Evolutionary conservation across 345 rosid genomes (phyloP).

Genomic region (Syzygium aqueum): DNA sequence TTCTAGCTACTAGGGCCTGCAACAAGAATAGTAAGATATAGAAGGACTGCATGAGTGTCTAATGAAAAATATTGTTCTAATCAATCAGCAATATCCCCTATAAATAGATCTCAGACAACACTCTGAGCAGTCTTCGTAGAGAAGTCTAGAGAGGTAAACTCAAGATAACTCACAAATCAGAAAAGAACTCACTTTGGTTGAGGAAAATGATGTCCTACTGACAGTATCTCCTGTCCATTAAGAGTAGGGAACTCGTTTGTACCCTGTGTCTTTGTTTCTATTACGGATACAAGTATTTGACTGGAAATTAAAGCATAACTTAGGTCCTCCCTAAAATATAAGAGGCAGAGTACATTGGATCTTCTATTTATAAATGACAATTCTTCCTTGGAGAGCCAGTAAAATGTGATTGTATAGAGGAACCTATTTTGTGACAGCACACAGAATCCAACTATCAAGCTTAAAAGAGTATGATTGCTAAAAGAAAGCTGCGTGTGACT

Average conservation of each 20-base stretch:
- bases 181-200: neutral
- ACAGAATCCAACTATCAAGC: neutral
- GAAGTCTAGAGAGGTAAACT: neutral
- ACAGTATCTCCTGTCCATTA: neutral
- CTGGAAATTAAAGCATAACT: neutral
- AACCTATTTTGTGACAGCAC: neutral
- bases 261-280: neutral
- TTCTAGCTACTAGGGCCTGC: constrained; percentile 91
- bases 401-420: neutral
- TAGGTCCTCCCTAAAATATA: neutral
- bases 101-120: neutral
- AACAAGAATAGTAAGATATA: constrained; percentile 1
- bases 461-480: neutral
- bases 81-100: neutral
- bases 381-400: neutral
- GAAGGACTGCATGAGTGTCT: neutral
- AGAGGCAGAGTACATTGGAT: neutral
- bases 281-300: neutral
- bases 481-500: neutral
- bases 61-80: neutral
- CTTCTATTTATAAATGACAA: neutral
- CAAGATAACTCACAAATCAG: neutral
- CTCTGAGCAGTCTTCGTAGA: neutral
- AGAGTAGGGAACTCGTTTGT: neutral
- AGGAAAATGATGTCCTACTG: neutral